Conservation (phyloP, 1,284 basidiomycete genomes). For the Kwoniella shivajii region DNA sequence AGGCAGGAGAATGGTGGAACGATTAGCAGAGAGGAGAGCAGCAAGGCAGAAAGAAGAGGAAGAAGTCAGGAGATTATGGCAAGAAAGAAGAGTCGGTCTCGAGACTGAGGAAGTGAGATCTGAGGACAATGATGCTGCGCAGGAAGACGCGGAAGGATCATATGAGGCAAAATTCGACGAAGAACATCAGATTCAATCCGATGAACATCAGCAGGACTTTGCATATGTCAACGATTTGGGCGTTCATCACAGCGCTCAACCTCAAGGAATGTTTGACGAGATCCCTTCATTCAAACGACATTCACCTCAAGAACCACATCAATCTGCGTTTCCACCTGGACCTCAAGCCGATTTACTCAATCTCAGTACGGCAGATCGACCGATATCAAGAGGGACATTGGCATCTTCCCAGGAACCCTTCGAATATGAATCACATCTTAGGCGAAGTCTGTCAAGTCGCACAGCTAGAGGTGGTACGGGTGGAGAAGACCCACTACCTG, state of each 20-base stretch:
- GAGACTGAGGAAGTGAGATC: slow-evolving; percentile 8
- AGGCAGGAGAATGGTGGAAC: slow-evolving; percentile 52
- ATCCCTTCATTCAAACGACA: slow-evolving; percentile 1
- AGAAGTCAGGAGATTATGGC: slow-evolving; percentile 44
- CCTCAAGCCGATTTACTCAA: slow-evolving; percentile 8
- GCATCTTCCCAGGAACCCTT: slow-evolving; percentile 45
- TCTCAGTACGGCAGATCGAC: slow-evolving; percentile 29
- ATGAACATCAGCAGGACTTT: not conserved
- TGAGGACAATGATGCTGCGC: slow-evolving; percentile 1
- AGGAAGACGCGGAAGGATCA: slow-evolving; percentile 2
- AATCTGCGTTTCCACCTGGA: not conserved
- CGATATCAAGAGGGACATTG: slow-evolving; percentile 40
- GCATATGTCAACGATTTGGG: not conserved
- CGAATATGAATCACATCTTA: slow-evolving; percentile 49
- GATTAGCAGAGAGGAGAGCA: slow-evolving; percentile 46
- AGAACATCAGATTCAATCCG: not conserved
- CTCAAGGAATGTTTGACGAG: not conserved
- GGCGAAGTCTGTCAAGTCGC: slow-evolving; percentile 42
- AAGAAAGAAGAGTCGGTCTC: slow-evolving; percentile 32
- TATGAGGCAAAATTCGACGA: not conserved
- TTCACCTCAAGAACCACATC: slow-evolving; percentile 3
- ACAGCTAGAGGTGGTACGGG: slow-evolving; percentile 39
- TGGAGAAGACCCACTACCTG: slow-evolving; percentile 18
- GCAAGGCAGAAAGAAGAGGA: slow-evolving; percentile 44
- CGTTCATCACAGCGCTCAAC: not conserved